phyloP scores from a whole-genome alignment of 331 rosid species.

The Rhamnella rubrinervis region DNA sequence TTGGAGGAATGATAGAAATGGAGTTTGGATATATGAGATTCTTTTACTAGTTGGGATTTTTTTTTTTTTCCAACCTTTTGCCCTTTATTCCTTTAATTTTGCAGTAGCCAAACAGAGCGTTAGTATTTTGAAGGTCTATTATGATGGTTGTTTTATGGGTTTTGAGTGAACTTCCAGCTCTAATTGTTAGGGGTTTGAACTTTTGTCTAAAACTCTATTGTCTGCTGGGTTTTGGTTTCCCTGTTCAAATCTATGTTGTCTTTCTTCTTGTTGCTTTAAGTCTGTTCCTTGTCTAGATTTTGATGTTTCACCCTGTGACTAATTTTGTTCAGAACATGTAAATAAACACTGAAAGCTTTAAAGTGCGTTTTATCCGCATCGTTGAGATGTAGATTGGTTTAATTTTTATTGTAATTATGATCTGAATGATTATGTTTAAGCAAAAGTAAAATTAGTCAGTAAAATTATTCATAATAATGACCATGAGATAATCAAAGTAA shows the following conservation, averaged over 20 bases:
- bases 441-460: background rate
- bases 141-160: background rate
- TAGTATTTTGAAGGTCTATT: background rate
- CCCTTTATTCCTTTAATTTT: background rate
- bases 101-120: too few relatives aligned
- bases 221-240: background rate
- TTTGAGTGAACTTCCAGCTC: background rate
- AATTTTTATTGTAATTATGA: background rate
- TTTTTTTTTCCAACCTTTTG: background rate
- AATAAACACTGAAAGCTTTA: background rate
- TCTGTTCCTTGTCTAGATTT: too few relatives aligned
- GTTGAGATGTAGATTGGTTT: background rate
- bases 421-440: background rate
- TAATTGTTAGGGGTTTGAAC: background rate
- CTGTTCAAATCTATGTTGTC: background rate
- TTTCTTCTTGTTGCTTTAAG: background rate
- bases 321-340: constrained; percentile 1
- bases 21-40: background rate
- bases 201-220: background rate
- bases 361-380: background rate
- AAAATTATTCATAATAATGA: background rate
- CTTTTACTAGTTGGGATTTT: background rate
- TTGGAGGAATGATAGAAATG: background rate
- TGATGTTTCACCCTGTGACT: background rate
- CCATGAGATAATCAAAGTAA: background rate